Conservation (phyloP, 1,284 basidiomycete species). For the Coniferiporia sulphurascens region DNA sequence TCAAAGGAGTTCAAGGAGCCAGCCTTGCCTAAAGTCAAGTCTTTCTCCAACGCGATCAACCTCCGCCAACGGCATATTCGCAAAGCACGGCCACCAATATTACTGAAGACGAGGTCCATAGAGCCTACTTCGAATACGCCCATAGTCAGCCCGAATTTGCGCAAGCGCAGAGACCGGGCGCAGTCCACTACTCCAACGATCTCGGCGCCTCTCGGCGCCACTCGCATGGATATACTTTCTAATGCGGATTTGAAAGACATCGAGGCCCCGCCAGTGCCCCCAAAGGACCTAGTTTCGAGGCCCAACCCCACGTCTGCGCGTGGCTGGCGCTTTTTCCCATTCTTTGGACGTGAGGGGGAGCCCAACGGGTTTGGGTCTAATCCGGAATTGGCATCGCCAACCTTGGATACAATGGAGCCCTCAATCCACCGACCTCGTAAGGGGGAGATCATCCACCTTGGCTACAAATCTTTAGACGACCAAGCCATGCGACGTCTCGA, state of each 20-base stretch:
- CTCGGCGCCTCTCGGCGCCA: conserved; percentile 3
- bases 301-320: background rate
- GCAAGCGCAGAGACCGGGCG: conserved; percentile 3
- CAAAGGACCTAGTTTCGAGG: background rate
- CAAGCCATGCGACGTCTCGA: conserved; percentile 68
- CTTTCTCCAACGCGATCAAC: background rate
- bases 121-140: background rate
- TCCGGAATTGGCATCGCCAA: no score
- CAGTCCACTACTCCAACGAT: conserved; percentile 7
- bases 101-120: no score
- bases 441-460: conserved; percentile 58
- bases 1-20: background rate
- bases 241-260: background rate
- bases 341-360: background rate
- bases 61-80: background rate
- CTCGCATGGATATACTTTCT: background rate
- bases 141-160: background rate
- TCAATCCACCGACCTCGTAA: conserved; percentile 28
- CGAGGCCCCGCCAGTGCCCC: background rate
- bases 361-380: background rate
- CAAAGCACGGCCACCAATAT: conserved; percentile 2
- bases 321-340: background rate
- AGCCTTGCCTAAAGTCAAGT: background rate
- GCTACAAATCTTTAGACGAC: conserved; percentile 73
- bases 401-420: background rate